Conservation (phyloP, 179 eudicot genomes). For the Heliamphora pulchella region DNA sequence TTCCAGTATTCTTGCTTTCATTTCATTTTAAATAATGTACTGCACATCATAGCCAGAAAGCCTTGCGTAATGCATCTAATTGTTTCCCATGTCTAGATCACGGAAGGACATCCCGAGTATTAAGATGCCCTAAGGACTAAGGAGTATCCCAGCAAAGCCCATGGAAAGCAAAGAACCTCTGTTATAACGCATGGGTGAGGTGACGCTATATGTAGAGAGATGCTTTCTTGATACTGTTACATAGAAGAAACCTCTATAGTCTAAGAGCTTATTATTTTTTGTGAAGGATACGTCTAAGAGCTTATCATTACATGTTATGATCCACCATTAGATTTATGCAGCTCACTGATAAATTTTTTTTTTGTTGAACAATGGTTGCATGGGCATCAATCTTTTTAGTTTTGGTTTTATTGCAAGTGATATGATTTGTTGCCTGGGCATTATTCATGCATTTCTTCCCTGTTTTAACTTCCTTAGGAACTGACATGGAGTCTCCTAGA, state of each 20-base stretch:
- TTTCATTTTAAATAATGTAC: background rate
- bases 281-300: background rate
- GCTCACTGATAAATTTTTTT: background rate
- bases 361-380: background rate
- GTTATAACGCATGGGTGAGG: background rate
- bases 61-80: background rate
- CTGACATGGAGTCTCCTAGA: constrained; percentile 19
- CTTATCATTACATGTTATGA: background rate
- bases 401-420: background rate
- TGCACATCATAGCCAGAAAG: background rate
- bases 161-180: background rate
- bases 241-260: background rate
- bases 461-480: constrained; percentile 14
- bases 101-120: background rate
- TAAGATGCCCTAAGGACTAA: constrained; percentile 6
- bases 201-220: background rate
- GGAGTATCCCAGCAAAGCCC: background rate
- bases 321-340: background rate
- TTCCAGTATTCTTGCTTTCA: background rate
- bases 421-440: background rate
- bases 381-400: background rate
- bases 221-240: background rate
- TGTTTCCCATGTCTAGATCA: background rate
- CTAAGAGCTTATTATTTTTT: background rate
- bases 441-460: background rate